Percentiles rank a stretch among this genome's conserved stretches.
Conservation (phyloP, 768 basidiomycete species). For the Podaxis pistillaris region DNA sequence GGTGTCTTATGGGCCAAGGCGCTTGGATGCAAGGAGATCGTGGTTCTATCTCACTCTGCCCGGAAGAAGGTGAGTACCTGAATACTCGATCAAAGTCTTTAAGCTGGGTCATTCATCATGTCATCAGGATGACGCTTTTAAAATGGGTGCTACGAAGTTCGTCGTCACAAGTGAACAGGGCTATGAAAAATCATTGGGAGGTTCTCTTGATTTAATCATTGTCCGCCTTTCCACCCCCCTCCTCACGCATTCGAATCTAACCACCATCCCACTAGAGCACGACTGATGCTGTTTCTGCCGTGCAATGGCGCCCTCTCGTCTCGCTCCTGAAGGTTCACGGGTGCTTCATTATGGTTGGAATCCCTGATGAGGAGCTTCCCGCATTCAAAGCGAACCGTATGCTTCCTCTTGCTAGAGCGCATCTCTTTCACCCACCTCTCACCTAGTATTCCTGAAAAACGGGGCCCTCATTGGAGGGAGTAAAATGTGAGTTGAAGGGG, state of each 20-base stretch:
- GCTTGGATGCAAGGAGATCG: conserved; percentile 52
- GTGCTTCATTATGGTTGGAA: conserved; percentile 54
- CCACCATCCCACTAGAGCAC: conserved; percentile 23
- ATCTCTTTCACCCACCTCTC: not conserved
- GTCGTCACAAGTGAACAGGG: conserved; percentile 45
- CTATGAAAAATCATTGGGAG: conserved; percentile 30
- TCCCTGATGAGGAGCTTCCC: conserved; percentile 49
- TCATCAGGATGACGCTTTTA: conserved; percentile 46
- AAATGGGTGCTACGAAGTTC: conserved; percentile 56
- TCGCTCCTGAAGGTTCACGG: conserved; percentile 51
- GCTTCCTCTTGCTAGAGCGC: conserved; percentile 24
- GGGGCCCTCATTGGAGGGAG: conserved; percentile 31
- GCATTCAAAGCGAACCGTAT: conserved; percentile 29
- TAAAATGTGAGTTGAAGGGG: conserved; percentile 21
- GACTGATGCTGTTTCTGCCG: conserved; percentile 26
- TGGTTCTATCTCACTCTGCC: conserved; percentile 54
- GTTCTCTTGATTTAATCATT: conserved; percentile 49
- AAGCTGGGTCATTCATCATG: not conserved
- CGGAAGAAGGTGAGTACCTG: conserved; percentile 35
- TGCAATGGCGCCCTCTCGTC: conserved; percentile 32
- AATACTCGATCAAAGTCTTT: not conserved
- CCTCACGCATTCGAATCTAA: not conserved
- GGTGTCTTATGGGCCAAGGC: conserved; percentile 40
- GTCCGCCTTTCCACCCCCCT: conserved; percentile 19
- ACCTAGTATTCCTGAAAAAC: conserved; percentile 23